Evolutionary conservation across 2,329 filamentous ascomycete species (phyloP).

Genomic region (Fusarium sp.): DNA sequence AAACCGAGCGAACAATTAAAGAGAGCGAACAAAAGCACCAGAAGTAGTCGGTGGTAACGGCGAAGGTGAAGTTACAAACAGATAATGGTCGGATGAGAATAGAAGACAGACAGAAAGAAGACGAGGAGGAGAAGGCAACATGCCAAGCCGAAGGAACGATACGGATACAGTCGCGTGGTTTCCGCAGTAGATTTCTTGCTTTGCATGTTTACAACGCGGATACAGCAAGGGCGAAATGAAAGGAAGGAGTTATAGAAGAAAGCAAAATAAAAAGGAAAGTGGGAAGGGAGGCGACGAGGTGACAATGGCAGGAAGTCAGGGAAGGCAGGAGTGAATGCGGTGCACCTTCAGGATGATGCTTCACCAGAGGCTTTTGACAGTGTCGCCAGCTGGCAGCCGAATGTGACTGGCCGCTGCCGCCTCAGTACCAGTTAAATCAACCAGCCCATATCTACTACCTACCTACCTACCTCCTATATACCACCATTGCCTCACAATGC

Average conservation of each 20-base stretch:
- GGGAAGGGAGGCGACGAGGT: background rate
- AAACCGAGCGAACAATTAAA: constrained; percentile 8
- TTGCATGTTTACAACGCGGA: constrained; percentile 15
- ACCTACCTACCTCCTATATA: no score
- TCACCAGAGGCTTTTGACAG: constrained; percentile 23
- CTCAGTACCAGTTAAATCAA: background rate
- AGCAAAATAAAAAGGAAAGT: background rate
- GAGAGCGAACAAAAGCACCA: background rate
- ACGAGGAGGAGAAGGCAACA: background rate
- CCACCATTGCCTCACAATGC: background rate
- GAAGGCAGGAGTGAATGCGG: constrained; percentile 15
- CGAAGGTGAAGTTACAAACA: background rate
- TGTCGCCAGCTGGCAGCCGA: constrained; percentile 32
- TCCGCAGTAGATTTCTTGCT: constrained; percentile 20
- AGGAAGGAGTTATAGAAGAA: background rate
- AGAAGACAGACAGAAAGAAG: constrained; percentile 1
- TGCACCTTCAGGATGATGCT: constrained; percentile 23
- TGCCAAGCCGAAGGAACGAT: constrained; percentile 13
- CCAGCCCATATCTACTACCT: background rate
- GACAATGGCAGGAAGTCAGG: background rate
- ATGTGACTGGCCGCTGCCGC: constrained; percentile 17
- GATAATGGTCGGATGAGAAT: background rate
- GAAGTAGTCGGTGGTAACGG: background rate
- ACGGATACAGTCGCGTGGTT: constrained; percentile 24
- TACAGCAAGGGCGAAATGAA: constrained; percentile 18